A percentile compares a stretch with the other conserved stretches of the same genome.
Evolutionary conservation across 495 filamentous ascomycete genomes (phyloP).

Genomic region (Aspergillus incahuasiensis): DNA sequence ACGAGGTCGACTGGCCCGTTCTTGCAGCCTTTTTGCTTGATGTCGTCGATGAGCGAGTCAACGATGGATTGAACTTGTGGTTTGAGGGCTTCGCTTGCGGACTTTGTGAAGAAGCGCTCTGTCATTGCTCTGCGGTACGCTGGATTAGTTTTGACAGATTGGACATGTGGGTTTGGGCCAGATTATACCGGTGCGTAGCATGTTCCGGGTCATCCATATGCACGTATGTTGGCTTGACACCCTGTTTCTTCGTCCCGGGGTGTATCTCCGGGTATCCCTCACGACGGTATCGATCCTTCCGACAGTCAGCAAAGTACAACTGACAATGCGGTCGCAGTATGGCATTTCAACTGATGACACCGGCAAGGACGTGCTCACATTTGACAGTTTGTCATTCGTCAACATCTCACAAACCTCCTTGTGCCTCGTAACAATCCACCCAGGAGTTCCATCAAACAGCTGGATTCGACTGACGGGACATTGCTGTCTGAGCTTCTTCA

Average conservation of each 20-base stretch:
- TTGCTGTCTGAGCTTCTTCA: background rate
- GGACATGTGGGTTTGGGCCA: too few relatives aligned
- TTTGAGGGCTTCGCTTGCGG: background rate
- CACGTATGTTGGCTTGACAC: constrained; percentile 1
- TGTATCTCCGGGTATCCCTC: constrained; percentile 4
- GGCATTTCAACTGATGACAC: background rate
- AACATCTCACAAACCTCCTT: constrained; percentile 3
- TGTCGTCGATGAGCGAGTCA: background rate
- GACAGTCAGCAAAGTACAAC: too few relatives aligned
- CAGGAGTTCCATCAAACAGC: constrained; percentile 1
- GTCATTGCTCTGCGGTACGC: too few relatives aligned
- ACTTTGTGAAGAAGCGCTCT: too few relatives aligned
- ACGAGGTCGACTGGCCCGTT: background rate
- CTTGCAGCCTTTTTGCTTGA: background rate
- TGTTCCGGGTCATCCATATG: constrained; percentile 7
- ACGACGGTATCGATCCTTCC: background rate
- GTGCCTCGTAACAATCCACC: constrained; percentile 1
- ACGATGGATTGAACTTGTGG: background rate
- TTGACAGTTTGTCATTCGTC: background rate
- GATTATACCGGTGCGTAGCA: background rate
- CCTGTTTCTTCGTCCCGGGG: background rate
- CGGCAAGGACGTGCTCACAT: background rate
- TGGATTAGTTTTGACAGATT: too few relatives aligned
- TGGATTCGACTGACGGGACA: constrained; percentile 1
- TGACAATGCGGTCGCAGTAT: too few relatives aligned